Base-by-base conservation (phyloP, 371 early-diverging fungal genomes). In the Saksenaea vasiformis region DNA sequence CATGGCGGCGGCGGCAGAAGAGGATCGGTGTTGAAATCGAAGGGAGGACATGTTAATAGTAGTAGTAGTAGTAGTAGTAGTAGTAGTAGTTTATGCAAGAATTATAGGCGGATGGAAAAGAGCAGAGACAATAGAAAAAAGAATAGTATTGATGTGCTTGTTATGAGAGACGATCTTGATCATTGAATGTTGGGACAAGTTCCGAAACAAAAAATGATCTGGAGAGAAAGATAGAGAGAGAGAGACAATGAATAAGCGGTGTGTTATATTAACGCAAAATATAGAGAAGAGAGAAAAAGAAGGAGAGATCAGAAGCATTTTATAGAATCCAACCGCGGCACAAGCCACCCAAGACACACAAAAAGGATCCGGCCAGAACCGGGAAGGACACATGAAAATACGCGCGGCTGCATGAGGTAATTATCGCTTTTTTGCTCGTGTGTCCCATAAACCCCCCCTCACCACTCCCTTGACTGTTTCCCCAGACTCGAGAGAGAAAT, bases 1-100 rank as follows among this genome's bases (percentile, higher is more conserved):
- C 36, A 78, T 60, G 1, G 67, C 66, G 15, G 69, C 53, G 17
- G 63, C 41, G 34, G 51, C n/a, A 19, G 51, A 47, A 22, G 51
- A 3, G 22, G 19, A 22, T n/a, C 22, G 43, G n/a, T 41, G 51
- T 47, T 47, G 51, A 22, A 47, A 47, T 47, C 51, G 51, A 47
- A 47, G 51, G 11, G 51, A 47, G 22, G 51, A 47, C 51, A 47
- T 47, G 22, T n/a, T n/a, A n/a, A n/a, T n/a, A n/a, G n/a, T n/a
- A n/a, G n/a, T n/a, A n/a, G n/a, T n/a, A n/a, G n/a, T n/a, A n/a
- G n/a, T n/a, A n/a, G n/a, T n/a, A n/a, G n/a, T n/a, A n/a, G n/a
- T n/a, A n/a, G n/a, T n/a, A n/a, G 51, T 47, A 10, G 51, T 47
- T 47, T 47, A 47, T 47, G 51, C 51, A 22, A 47, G 51, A 22